Base-by-base conservation (phyloP, 2,329 filamentous ascomycete species). In the Ophiosphaerella narmari region DNA sequence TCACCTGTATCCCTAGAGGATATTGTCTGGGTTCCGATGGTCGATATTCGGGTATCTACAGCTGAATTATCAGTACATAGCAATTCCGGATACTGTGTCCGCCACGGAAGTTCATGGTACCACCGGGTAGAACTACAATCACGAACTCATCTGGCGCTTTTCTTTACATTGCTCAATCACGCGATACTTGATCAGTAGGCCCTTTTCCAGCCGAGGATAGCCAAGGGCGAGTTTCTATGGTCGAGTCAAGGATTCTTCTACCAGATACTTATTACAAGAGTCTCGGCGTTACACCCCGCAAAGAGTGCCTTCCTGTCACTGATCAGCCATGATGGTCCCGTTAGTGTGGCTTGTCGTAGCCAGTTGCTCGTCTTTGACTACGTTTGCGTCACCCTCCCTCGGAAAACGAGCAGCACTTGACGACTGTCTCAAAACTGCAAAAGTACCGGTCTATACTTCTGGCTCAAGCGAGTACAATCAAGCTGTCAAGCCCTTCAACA, bases 401-500 rank as follows among this genome's bases (percentile, higher is more conserved):
- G 39, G 32, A 9, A 41, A 33, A n/a, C 39, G 39, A 32, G 39
- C 39, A 33, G 29, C 35, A 16, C 33, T 66, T 21, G 55, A 61
- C 33, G 60, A 62, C 14, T 66, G 65, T 32, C 57, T 65, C 3
- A 43, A 48, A 5, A 48, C 42, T 16, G 37, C 40, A 1, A 53
- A 58, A 5, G 60, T 67, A 2, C 60, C 63, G 6, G 49, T 58
- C 7, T 57, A 55, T 40, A 46, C 46, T 24, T 62, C 54, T 47
- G 63, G 38, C 54, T 65, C 57, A 47, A 58, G 39, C 14, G 55
- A 67, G 46, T 70, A 60, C n/a, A 60, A 56, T 8, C 60, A 68
- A 40, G 58, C 60, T 1, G 34, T 66, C 32, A 64, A 67, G 39
- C 63, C 67, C 7, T 71, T 66, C 60, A 69, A 69, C 33, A 40